A percentile compares a stretch with the other conserved stretches of the same genome.
phyloP scores from a whole-genome alignment of 2,329 filamentous ascomycete genomes.

The Fusarium temperatum region DNA sequence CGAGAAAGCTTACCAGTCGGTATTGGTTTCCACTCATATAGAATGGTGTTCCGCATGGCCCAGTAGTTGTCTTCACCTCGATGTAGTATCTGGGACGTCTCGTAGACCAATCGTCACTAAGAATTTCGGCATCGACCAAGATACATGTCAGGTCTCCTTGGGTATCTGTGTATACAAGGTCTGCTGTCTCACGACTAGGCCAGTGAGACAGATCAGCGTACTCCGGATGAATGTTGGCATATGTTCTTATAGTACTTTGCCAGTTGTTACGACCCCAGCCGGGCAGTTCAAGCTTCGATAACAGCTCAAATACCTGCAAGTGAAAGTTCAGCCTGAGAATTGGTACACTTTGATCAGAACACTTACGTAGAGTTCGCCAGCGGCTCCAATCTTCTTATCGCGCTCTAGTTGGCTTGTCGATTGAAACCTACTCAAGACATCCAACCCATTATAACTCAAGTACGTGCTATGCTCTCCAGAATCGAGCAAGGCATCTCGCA shows the following conservation, averaged over 20 bases:
- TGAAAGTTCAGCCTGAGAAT: too few relatives aligned
- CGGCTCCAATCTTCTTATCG: slow-evolving; percentile 38
- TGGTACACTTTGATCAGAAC: too few relatives aligned
- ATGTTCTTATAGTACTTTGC: slow-evolving; percentile 25
- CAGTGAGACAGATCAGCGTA: slow-evolving; percentile 9
- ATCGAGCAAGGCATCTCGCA: slow-evolving; percentile 6
- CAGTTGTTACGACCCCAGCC: slow-evolving; percentile 17
- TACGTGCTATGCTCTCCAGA: not conserved
- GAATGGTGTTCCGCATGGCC: slow-evolving; percentile 30
- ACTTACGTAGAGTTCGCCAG: slow-evolving; percentile 39
- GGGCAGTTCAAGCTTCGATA: slow-evolving; percentile 19
- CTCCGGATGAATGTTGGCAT: slow-evolving; percentile 11
- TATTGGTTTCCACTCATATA: slow-evolving; percentile 9
- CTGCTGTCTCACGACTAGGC: slow-evolving; percentile 14
- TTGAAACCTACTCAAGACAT: slow-evolving; percentile 14
- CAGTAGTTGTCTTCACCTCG: slow-evolving; percentile 60
- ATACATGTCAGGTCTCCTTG: slow-evolving; percentile 15
- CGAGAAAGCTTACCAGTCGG: not conserved
- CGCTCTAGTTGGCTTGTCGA: slow-evolving; percentile 33
- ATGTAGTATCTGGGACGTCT: slow-evolving; percentile 53
- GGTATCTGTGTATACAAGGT: slow-evolving; percentile 20
- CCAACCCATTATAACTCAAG: slow-evolving; percentile 26
- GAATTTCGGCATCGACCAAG: slow-evolving; percentile 15
- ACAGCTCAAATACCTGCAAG: slow-evolving; percentile 26
- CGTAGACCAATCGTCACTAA: slow-evolving; percentile 25